Conservation (phyloP, 768 basidiomycete species). For the Nidularia pulvinata region DNA sequence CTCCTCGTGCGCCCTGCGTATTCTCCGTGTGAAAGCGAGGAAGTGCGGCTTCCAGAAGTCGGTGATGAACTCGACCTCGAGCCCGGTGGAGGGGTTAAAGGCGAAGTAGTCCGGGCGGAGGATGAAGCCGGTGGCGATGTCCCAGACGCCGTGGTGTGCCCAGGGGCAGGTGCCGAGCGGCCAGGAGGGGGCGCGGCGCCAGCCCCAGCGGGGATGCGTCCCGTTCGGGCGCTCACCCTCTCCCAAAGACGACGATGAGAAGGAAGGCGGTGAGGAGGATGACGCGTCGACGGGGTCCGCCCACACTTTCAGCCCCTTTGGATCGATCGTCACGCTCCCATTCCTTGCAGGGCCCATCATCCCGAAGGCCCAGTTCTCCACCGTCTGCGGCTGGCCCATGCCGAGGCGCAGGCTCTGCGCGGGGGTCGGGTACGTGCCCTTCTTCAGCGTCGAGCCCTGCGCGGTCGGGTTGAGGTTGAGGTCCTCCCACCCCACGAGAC, state of each 20-base stretch:
- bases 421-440: constrained; percentile 86
- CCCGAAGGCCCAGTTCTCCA: constrained; percentile 85
- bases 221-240: constrained; percentile 38
- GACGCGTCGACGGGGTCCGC: constrained; percentile 38
- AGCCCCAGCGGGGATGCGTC: constrained; percentile 74
- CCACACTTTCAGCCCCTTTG: constrained; percentile 82
- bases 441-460: constrained; percentile 77
- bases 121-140: constrained; percentile 64
- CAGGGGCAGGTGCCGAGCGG: constrained; percentile 79
- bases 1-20: constrained; percentile 72
- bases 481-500: constrained; percentile 68
- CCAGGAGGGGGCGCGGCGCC: constrained; percentile 75
- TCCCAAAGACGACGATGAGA: no score
- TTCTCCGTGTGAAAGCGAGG: constrained; percentile 49
- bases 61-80: constrained; percentile 62
- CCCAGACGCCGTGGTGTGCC: constrained; percentile 93
- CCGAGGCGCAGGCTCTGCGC: constrained; percentile 84
- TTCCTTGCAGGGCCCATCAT: constrained; percentile 72
- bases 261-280: neutral
- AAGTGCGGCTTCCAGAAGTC: constrained; percentile 85
- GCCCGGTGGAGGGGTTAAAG: constrained; percentile 35
- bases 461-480: constrained; percentile 60
- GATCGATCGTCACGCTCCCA: constrained; percentile 83
- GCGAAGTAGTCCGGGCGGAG: constrained; percentile 79
- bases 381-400: constrained; percentile 81